A percentile compares a stretch with the other conserved stretches of the same genome.
phyloP scores from a whole-genome alignment of 768 basidiomycete genomes.

The Russula earlei region DNA sequence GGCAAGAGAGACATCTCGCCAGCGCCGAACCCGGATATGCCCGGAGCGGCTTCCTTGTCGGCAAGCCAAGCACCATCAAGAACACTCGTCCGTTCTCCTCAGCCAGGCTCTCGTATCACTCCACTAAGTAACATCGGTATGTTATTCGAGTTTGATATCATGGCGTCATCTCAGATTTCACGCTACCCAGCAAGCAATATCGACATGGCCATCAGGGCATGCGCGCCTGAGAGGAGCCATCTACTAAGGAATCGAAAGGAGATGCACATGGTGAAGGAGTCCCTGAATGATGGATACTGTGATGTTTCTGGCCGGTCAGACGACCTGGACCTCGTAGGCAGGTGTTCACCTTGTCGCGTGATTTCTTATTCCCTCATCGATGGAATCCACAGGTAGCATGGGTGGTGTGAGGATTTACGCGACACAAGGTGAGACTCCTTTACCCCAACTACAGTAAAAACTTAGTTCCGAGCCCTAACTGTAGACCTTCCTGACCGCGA shows the following conservation, averaged over 20 bases:
- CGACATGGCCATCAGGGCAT: conserved; percentile 60
- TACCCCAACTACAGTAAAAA: not conserved
- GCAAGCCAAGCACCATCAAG: conserved; percentile 10
- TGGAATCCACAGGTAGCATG: conserved; percentile 1
- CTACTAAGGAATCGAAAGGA: conserved; percentile 54
- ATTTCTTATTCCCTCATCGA: not conserved
- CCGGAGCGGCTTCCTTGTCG: not conserved
- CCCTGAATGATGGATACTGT: conserved; percentile 74
- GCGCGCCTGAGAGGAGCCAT: conserved; percentile 54
- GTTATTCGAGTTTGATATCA: not conserved
- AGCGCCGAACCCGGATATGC: not conserved
- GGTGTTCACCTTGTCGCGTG: conserved; percentile 17
- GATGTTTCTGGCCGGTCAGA: conserved; percentile 59
- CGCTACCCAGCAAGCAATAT: conserved; percentile 12
- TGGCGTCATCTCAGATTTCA: not conserved
- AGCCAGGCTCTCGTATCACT: conserved; percentile 26
- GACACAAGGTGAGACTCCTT: conserved; percentile 8
- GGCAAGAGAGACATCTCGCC: not conserved
- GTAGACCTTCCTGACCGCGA: conserved; percentile 49
- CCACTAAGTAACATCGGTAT: conserved; percentile 37
- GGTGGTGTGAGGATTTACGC: not conserved
- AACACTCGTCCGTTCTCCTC: conserved; percentile 8
- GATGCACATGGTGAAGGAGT: conserved; percentile 66
- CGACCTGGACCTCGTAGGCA: conserved; percentile 55
- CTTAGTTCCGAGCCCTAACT: not conserved